Percentiles rank a stretch among this genome's conserved stretches.
Conservation (phyloP, 495 filamentous ascomycete species). For the Neurospora sp. region DNA sequence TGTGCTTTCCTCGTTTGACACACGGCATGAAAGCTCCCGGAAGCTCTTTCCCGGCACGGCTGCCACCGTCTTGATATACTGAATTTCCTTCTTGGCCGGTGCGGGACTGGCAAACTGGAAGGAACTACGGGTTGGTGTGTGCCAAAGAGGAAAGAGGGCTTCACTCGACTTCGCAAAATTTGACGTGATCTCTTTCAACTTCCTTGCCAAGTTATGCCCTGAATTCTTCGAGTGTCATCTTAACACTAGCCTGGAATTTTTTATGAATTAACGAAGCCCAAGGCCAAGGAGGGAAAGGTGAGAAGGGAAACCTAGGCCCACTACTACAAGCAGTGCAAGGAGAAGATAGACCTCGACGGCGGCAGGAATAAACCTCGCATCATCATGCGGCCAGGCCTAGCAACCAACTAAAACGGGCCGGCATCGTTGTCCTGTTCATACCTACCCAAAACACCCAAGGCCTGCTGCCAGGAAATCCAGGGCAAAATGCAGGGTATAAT, state of each 20-base stretch:
- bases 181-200: neutral
- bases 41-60: neutral
- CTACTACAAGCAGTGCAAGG: neutral
- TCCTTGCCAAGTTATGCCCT: neutral
- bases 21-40: neutral
- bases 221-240: neutral
- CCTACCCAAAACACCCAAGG: neutral
- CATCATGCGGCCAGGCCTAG: neutral
- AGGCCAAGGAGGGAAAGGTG: neutral
- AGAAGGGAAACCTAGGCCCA: neutral
- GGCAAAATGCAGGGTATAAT: neutral
- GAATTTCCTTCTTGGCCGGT: neutral
- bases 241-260: neutral
- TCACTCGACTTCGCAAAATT: neutral
- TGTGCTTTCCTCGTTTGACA: neutral
- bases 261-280: neutral
- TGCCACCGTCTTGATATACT: neutral
- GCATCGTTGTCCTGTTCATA: neutral
- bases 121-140: neutral
- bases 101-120: neutral
- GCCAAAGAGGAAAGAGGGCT: neutral
- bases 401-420: neutral
- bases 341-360: neutral
- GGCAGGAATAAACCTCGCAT: neutral
- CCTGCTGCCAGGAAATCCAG: neutral